Percentiles rank a stretch among this genome's conserved stretches.
These are phyloP conservation scores for Synura sp. DNA, from an alignment of 352 stramenopile genomes.

Conservation along the genomic window DNA sequence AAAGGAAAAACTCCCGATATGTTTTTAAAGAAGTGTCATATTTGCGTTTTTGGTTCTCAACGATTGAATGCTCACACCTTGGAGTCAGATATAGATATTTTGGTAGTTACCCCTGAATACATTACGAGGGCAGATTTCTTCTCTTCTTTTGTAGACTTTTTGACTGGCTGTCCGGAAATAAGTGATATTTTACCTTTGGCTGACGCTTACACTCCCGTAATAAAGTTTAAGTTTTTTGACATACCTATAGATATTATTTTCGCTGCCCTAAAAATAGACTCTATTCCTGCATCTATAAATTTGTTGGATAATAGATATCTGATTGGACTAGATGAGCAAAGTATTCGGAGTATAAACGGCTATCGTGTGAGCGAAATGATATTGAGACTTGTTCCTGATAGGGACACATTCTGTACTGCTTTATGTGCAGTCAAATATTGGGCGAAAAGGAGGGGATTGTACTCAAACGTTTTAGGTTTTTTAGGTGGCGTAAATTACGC, in stretches of 20 bases:
- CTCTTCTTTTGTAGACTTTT: constrained; percentile 64
- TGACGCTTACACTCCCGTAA: constrained; percentile 85
- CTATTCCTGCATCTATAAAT: constrained; percentile 62
- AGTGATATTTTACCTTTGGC: constrained; percentile 69
- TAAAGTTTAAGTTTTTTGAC: constrained; percentile 84
- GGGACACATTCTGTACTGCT: not conserved
- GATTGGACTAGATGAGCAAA: constrained; percentile 74
- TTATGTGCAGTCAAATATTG: constrained; percentile 58
- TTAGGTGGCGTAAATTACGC: constrained; percentile 97
- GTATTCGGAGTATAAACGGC: constrained; percentile 85
- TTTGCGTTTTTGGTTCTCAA: constrained; percentile 90
- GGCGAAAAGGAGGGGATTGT: constrained; percentile 85
- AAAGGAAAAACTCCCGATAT: too few species aligned
- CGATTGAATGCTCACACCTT: constrained; percentile 71
- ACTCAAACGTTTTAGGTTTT: constrained; percentile 98
- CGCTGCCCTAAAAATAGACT: constrained; percentile 63
- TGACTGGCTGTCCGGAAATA: constrained; percentile 65
- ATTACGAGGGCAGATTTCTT: constrained; percentile 78
- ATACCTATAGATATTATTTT: constrained; percentile 90
- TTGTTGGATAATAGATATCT: constrained; percentile 71
- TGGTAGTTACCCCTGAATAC: constrained; percentile 71
- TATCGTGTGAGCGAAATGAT: constrained; percentile 90
- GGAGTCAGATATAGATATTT: constrained; percentile 71
- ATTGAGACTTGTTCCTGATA: constrained; percentile 70
- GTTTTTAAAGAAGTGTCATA: too few species aligned